Conservation (phyloP, 768 basidiomycete species). For the Dioszegia hungarica region DNA sequence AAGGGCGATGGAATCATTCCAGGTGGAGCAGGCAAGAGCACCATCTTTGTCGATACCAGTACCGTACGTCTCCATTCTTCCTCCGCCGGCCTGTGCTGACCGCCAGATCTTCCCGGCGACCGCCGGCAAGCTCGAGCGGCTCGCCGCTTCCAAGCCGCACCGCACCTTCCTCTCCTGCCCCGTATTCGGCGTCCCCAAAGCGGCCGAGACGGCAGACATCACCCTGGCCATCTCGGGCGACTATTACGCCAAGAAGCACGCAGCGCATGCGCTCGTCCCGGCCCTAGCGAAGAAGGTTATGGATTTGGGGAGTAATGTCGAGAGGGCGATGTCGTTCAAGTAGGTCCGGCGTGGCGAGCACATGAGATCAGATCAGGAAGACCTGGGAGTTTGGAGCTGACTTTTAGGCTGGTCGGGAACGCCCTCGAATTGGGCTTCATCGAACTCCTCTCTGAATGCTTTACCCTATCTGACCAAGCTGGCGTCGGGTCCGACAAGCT, state of each 20-base stretch:
- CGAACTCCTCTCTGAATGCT: slow-evolving; percentile 74
- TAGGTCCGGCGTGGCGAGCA: slow-evolving; percentile 36
- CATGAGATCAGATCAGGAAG: neutral
- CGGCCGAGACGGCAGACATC: slow-evolving; percentile 63
- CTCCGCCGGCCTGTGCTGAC: slow-evolving; percentile 7
- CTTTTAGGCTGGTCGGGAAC: slow-evolving; percentile 75
- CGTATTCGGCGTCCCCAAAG: slow-evolving; percentile 64
- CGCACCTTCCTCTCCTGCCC: slow-evolving; percentile 68
- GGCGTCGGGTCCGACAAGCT: slow-evolving; percentile 64
- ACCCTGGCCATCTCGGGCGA: slow-evolving; percentile 76
- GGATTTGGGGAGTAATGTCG: slow-evolving; percentile 79
- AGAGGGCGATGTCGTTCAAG: slow-evolving; percentile 54
- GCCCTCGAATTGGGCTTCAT: slow-evolving; percentile 68
- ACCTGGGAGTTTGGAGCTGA: slow-evolving; percentile 20
- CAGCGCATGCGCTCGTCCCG: slow-evolving; percentile 71
- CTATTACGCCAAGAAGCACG: slow-evolving; percentile 72
- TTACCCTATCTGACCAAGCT: slow-evolving; percentile 76
- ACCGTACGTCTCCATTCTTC: slow-evolving; percentile 57
- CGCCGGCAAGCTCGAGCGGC: slow-evolving; percentile 57
- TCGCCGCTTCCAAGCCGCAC: slow-evolving; percentile 60
- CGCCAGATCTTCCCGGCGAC: slow-evolving; percentile 45
- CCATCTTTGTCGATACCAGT: slow-evolving; percentile 79
- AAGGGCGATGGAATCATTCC: slow-evolving; percentile 49
- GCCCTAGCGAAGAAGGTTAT: slow-evolving; percentile 64
- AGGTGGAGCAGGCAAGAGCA: slow-evolving; percentile 51